phyloP scores from a whole-genome alignment of 1,284 basidiomycete genomes.

The Rhizoctonia solani region DNA sequence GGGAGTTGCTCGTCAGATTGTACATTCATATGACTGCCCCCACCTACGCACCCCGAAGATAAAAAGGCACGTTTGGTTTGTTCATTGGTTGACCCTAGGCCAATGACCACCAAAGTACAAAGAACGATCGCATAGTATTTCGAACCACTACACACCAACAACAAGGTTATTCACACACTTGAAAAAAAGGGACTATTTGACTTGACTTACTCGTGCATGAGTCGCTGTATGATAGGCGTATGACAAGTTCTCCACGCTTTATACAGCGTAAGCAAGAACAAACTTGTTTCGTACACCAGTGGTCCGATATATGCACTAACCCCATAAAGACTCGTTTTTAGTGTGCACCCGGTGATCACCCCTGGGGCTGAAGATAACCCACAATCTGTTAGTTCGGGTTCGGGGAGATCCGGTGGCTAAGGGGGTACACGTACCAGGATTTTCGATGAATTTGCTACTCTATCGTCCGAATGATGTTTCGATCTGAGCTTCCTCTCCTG shows the following conservation, averaged over 20 bases:
- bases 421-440: neutral
- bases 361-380: neutral
- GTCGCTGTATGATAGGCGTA: neutral
- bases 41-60: neutral
- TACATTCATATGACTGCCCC: conserved; percentile 1
- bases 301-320: neutral
- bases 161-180: neutral
- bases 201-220: conserved; percentile 22
- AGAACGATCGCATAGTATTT: conserved; percentile 15
- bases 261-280: conserved; percentile 9
- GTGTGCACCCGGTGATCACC: neutral
- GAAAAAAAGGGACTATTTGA: neutral
- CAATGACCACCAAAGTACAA: neutral
- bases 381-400: neutral
- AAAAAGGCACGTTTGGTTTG: neutral
- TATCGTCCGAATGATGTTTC: too few relatives aligned
- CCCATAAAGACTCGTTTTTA: neutral
- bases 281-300: conserved; percentile 4
- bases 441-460: too few relatives aligned
- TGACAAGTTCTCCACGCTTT: neutral
- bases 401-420: neutral
- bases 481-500: conserved; percentile 21
- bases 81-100: neutral
- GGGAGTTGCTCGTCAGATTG: neutral
- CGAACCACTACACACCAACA: neutral